These are phyloP conservation scores for Cymbopogon flexuosus DNA, from an alignment of 202 grass and related monocot species.

Conservation along the genomic window DNA sequence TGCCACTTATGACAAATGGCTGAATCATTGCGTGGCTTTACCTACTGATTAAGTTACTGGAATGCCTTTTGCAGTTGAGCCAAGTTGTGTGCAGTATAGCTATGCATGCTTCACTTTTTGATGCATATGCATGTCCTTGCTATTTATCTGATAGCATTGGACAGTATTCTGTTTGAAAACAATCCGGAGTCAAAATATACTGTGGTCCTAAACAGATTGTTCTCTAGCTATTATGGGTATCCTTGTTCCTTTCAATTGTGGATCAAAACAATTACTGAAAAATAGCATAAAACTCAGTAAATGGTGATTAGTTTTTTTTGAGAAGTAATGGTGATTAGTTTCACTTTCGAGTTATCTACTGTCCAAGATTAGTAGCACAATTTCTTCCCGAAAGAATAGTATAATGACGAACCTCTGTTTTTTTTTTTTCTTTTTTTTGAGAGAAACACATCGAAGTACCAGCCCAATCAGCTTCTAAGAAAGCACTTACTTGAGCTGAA, in stretches of 20 bases:
- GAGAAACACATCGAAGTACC: neutral
- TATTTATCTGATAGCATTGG: neutral
- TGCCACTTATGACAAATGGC: neutral
- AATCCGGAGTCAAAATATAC: neutral
- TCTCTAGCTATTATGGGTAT: neutral
- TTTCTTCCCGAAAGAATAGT: neutral
- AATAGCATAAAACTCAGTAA: neutral
- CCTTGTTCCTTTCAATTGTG: neutral
- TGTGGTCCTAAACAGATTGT: neutral
- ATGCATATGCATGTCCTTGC: neutral
- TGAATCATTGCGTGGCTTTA: neutral
- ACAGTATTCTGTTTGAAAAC: neutral
- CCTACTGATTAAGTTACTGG: neutral
- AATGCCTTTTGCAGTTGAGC: neutral
- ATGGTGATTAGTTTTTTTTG: neutral
- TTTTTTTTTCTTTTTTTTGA: neutral
- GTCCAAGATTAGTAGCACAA: neutral
- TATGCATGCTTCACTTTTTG: neutral
- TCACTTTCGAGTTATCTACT: neutral
- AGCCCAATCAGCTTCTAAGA: too few relatives aligned
- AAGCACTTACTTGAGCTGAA: neutral
- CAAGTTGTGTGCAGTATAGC: neutral
- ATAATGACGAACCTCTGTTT: neutral
- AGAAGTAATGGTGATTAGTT: neutral
- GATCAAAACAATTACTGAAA: neutral